Evolutionary conservation across 208 protist species (phyloP), one percentile per base, ranked within the genome.

Genomic region (Dictyostelium gargantuum): DNA sequence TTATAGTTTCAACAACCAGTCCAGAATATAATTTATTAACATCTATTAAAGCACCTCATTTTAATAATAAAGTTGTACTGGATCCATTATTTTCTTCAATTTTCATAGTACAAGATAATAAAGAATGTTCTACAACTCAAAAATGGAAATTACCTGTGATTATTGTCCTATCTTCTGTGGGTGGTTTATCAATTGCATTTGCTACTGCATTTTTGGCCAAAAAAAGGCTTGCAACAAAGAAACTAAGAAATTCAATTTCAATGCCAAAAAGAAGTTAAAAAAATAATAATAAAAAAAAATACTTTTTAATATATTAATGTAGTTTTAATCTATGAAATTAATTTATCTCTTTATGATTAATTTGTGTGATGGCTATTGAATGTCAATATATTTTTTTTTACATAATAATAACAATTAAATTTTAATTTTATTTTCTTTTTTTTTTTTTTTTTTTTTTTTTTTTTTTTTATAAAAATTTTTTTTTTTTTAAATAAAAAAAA

Each of bases 131-230:
- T 32, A 21, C 26, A 23, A 54, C 0, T 11, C 11, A 77, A 15
- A 77, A 77, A 77, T 77, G 73, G 73, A 77, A 77, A 35, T 40
- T 77, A 1, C 73, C 73, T 11, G 23, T 77, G 2, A 77, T 77
- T 11, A 44, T 23, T 32, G 73, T 54, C 11, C 17, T 54, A 5
- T 77, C 26, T 6, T 17, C 13, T 38, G 73, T 54, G 10, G 73
- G 73, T 26, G 73, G 73, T 77, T 21, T 32, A 4, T 13, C 73
- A 1, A 32, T 35, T 38, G 13, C 13, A 15, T 26, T 3, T 38
- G 29, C 29, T 26, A 23, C 35, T 11, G 44, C 13, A n/a, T 52
- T 58, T 11, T 3, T 13, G 1, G 26, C 32, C 15, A 80, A 56
- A 56, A 54, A 42, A 13, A 75, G 48, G 48, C 2, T 75, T 6